phyloP scores from a whole-genome alignment of 2,329 filamentous ascomycete genomes.

The Chrysoporthe deuterocubensis region DNA sequence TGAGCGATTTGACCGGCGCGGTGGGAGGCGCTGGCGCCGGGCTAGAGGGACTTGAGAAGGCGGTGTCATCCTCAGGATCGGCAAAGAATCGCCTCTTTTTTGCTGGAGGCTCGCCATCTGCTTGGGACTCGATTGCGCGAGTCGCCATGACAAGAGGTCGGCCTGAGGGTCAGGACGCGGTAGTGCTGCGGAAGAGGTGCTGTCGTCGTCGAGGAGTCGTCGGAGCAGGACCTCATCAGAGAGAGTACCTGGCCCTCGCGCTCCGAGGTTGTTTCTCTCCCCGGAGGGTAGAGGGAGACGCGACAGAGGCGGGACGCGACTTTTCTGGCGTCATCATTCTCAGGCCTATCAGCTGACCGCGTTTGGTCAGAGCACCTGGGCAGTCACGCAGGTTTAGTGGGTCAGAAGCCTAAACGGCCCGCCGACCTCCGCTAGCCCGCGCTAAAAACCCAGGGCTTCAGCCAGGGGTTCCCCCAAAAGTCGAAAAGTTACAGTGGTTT shows the following conservation, averaged over 20 bases:
- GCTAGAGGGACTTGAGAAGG: slow-evolving; percentile 14
- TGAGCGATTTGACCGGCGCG: slow-evolving; percentile 25
- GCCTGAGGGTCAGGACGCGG: not conserved
- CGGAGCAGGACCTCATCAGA: not conserved
- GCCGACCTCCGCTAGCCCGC: not conserved
- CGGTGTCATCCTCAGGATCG: slow-evolving; percentile 31
- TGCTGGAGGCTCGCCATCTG: slow-evolving; percentile 22
- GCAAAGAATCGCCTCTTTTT: slow-evolving; percentile 31
- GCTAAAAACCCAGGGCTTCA: not conserved
- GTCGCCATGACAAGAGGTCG: slow-evolving; percentile 31
- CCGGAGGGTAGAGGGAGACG: slow-evolving; percentile 40
- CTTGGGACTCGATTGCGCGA: slow-evolving; percentile 27
- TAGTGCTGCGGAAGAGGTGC: not conserved
- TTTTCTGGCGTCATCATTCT: slow-evolving; percentile 35
- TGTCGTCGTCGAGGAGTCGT: not conserved
- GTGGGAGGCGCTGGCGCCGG: not conserved
- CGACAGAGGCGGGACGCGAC: slow-evolving; percentile 40
- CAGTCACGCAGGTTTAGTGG: not conserved
- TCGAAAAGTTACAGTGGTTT: not conserved
- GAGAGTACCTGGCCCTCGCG: not conserved
- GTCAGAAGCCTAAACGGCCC: not conserved
- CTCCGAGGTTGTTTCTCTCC: too few species aligned
- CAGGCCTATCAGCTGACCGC: slow-evolving; percentile 46
- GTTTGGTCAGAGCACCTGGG: slow-evolving; percentile 31
- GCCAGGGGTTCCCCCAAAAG: not conserved